These are phyloP conservation scores for Aspergillus neoniger DNA, from an alignment of 2,329 filamentous ascomycete species.

Conservation along the genomic window DNA sequence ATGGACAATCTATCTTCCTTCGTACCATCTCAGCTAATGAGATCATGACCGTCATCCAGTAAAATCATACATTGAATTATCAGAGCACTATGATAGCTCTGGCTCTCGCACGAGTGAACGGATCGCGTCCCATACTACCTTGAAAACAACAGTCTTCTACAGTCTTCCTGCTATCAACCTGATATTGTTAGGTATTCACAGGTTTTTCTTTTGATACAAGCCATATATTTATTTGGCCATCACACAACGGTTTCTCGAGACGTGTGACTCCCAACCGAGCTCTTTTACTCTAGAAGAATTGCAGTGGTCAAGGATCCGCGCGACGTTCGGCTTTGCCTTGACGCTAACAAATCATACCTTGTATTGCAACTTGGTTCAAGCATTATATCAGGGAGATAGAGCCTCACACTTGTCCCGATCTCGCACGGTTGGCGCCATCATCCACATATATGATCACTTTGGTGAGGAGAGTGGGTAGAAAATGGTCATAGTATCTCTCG, in stretches of 20 bases:
- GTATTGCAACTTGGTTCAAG: background rate
- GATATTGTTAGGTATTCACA: background rate
- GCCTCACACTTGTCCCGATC: background rate
- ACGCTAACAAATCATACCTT: background rate
- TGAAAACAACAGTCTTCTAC: background rate
- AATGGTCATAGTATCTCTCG: slow-evolving; percentile 46
- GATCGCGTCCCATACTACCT: background rate
- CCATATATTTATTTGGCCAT: background rate
- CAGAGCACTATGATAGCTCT: background rate
- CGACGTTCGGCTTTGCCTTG: background rate
- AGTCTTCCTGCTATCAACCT: background rate
- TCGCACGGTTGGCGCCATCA: background rate
- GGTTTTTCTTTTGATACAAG: background rate
- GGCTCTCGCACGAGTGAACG: background rate
- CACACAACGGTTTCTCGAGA: background rate
- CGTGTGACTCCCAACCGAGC: background rate
- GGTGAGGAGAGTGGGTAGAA: slow-evolving; percentile 12
- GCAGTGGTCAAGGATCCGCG: background rate
- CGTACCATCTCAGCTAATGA: background rate
- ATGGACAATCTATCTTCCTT: background rate
- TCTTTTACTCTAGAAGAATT: background rate
- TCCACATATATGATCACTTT: background rate
- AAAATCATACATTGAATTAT: background rate
- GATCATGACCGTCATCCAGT: background rate
- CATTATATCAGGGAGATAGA: background rate